phyloP scores from a whole-genome alignment of 2,329 filamentous ascomycete genomes.

The Fusarium secorum region DNA sequence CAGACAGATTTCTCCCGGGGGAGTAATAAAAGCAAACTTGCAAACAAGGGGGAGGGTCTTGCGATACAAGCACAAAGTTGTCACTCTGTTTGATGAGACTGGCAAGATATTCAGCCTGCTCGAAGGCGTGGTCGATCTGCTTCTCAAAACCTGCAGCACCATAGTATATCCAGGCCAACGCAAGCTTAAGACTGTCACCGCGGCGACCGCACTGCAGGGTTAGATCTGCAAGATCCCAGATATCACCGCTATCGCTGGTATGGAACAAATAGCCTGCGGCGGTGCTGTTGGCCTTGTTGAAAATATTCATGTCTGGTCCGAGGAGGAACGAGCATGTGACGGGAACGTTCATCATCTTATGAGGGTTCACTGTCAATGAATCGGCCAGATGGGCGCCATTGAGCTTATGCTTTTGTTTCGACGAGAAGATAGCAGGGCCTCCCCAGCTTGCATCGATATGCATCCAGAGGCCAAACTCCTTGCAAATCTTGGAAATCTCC shows the following conservation, averaged over 20 bases:
- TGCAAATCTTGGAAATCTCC: constrained; percentile 74
- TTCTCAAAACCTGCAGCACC: constrained; percentile 75
- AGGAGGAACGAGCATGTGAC: constrained; percentile 92
- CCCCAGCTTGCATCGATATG: constrained; percentile 96
- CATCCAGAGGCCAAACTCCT: constrained; percentile 80
- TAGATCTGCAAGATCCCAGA: constrained; percentile 90
- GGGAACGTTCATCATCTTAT: constrained; percentile 96
- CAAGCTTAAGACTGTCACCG: constrained; percentile 86
- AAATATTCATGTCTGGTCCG: constrained; percentile 75
- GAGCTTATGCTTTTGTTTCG: constrained; percentile 69
- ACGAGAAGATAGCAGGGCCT: constrained; percentile 80
- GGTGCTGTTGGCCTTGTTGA: constrained; percentile 85
- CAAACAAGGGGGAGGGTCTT: constrained; percentile 82
- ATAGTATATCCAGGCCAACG: constrained; percentile 89
- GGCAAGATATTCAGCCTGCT: constrained; percentile 74
- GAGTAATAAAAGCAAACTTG: constrained; percentile 96
- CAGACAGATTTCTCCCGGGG: constrained; percentile 58
- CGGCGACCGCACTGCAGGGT: constrained; percentile 92
- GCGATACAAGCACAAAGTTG: constrained; percentile 75
- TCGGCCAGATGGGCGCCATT: constrained; percentile 77
- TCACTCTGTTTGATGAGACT: constrained; percentile 60
- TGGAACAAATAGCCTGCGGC: constrained; percentile 89
- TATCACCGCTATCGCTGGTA: constrained; percentile 61
- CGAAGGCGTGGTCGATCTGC: constrained; percentile 77
- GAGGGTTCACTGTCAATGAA: constrained; percentile 87